phyloP scores from a whole-genome alignment of 495 filamentous ascomycete species.

The Podospora tetraspora region DNA sequence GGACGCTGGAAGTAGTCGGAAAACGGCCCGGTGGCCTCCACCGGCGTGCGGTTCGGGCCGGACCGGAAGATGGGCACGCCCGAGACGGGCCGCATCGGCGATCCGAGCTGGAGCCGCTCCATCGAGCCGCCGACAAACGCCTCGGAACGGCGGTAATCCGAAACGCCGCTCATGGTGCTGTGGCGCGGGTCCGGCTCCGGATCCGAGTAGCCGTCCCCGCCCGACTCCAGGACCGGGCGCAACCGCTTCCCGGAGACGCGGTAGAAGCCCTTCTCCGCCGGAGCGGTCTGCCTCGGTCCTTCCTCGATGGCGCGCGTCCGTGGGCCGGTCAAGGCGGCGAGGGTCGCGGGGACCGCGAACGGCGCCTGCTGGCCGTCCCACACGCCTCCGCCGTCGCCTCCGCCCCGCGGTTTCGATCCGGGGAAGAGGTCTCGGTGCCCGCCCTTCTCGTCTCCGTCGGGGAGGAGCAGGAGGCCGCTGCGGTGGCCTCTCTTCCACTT shows the following conservation, averaged over 20 bases:
- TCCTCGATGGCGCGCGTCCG: slow-evolving; percentile 44
- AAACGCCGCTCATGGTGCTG: slow-evolving; percentile 41
- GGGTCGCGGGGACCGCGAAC: slow-evolving; percentile 52
- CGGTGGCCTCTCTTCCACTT: slow-evolving; percentile 50
- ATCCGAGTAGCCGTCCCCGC: slow-evolving; percentile 59
- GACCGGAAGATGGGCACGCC: slow-evolving; percentile 40
- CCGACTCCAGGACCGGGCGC: slow-evolving; percentile 61
- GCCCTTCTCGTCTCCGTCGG: slow-evolving; percentile 22
- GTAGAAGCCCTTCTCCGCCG: slow-evolving; percentile 43
- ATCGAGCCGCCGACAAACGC: slow-evolving; percentile 36
- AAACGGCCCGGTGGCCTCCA: slow-evolving; percentile 40
- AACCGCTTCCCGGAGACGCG: slow-evolving; percentile 66
- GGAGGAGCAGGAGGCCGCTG: slow-evolving; percentile 28
- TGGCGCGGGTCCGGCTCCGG: slow-evolving; percentile 44
- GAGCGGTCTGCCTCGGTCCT: slow-evolving; percentile 37
- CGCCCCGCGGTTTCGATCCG: slow-evolving; percentile 11
- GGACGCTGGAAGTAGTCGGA: slow-evolving; percentile 18
- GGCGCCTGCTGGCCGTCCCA: slow-evolving; percentile 45
- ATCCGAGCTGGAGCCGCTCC: slow-evolving; percentile 35
- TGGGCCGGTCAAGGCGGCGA: slow-evolving; percentile 42
- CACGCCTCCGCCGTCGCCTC: slow-evolving; percentile 31
- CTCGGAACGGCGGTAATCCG: slow-evolving; percentile 48
- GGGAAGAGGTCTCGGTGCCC: slow-evolving; percentile 13
- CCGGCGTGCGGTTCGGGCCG: slow-evolving; percentile 41
- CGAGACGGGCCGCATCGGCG: slow-evolving; percentile 46